A percentile compares a stretch with the other conserved stretches of the same genome.
These are phyloP conservation scores for Rauvolfia tetraphylla DNA, from an alignment of 257 asterid genomes.

Conservation along the genomic window DNA sequence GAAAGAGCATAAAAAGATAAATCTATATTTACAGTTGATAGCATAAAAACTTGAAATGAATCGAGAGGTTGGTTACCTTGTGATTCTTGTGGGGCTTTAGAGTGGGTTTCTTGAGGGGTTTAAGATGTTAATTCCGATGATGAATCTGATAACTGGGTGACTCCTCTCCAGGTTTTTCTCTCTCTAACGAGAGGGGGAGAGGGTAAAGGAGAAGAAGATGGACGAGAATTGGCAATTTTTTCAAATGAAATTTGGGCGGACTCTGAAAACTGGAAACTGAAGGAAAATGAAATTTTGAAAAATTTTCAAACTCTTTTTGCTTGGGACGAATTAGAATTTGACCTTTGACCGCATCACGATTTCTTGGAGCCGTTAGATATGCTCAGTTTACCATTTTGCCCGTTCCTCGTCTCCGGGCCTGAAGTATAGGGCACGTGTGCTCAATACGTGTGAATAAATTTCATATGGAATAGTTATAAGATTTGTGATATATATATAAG, in stretches of 20 bases:
- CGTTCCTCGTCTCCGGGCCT: not conserved
- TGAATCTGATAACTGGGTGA: not conserved
- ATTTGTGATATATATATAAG: no score
- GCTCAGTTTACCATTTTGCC: not conserved
- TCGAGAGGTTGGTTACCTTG: conserved; percentile 12
- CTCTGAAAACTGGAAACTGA: not conserved
- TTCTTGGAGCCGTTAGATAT: not conserved
- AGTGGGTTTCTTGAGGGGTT: conserved; percentile 2
- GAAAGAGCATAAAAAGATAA: not conserved
- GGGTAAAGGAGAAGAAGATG: not conserved
- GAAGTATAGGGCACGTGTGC: not conserved
- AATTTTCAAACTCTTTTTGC: not conserved
- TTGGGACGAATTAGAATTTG: not conserved
- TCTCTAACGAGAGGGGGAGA: not conserved
- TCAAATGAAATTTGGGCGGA: conserved; percentile 15
- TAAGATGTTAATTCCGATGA: not conserved
- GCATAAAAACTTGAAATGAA: not conserved
- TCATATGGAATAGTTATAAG: no score
- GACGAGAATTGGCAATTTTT: conserved; percentile 1
- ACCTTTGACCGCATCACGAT: not conserved
- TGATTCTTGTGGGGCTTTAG: conserved; percentile 1
- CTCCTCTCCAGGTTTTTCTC: conserved; percentile 6
- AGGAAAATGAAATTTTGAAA: not conserved
- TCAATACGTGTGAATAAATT: not conserved
- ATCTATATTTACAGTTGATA: not conserved